Conservation (phyloP, 2,329 filamentous ascomycete species). For the Chaetomium sp. region DNA sequence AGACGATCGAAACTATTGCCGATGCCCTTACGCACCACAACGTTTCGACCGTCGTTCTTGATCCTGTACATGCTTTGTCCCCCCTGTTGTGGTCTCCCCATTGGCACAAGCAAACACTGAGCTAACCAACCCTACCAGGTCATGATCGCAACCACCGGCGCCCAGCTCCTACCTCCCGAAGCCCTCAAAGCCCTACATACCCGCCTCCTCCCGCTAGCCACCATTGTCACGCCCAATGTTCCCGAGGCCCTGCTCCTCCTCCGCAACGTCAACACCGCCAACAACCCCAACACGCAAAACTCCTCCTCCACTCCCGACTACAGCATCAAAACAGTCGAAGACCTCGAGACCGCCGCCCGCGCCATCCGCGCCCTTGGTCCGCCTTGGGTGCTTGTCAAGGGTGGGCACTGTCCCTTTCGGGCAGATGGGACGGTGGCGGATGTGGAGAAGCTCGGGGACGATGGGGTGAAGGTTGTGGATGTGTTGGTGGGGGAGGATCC, state of each 20-base stretch:
- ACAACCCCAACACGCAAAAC: constrained; percentile 28
- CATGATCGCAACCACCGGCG: constrained; percentile 83
- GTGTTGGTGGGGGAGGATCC: constrained; percentile 59
- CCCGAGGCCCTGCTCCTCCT: constrained; percentile 66
- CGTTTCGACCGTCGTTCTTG: constrained; percentile 57
- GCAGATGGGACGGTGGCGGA: constrained; percentile 54
- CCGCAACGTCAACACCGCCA: constrained; percentile 37
- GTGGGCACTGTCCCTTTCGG: constrained; percentile 78
- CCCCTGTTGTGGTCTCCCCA: not conserved
- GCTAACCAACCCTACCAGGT: constrained; percentile 50
- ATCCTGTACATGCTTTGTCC: constrained; percentile 52
- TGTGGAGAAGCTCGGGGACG: constrained; percentile 36
- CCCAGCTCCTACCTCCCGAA: constrained; percentile 57
- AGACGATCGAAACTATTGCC: constrained; percentile 63
- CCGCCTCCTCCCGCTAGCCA: constrained; percentile 58
- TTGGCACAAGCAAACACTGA: not conserved
- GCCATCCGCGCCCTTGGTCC: constrained; percentile 63
- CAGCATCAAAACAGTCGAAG: constrained; percentile 50
- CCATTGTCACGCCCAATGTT: constrained; percentile 69
- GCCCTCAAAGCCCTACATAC: constrained; percentile 56
- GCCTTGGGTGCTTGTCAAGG: constrained; percentile 78
- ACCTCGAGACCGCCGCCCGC: constrained; percentile 63
- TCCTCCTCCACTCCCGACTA: not conserved
- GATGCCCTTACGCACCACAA: constrained; percentile 53
- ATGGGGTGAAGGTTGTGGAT: constrained; percentile 66